Percentiles rank a stretch among this genome's conserved stretches.
phyloP scores from a whole-genome alignment of 768 basidiomycete species.

The Lactarius psammicola region DNA sequence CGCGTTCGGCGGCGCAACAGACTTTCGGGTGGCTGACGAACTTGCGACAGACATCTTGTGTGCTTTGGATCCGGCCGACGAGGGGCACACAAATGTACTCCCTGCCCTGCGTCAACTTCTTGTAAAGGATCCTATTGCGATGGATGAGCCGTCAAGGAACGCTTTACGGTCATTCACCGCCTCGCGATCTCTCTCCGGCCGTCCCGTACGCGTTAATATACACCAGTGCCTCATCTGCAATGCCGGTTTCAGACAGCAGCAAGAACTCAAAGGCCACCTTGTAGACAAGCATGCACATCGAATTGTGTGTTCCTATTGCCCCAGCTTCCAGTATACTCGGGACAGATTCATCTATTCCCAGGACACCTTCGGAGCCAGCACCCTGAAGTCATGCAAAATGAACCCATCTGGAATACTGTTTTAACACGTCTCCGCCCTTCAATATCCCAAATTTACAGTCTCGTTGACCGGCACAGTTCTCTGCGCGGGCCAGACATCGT shows the following conservation, averaged over 20 bases:
- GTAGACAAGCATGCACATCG: background rate
- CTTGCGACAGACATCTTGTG: no score
- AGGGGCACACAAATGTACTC: background rate
- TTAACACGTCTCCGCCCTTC: background rate
- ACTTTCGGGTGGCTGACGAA: no score
- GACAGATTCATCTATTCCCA: background rate
- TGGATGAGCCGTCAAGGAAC: background rate
- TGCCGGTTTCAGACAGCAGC: background rate
- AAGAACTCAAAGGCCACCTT: background rate
- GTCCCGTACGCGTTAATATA: background rate
- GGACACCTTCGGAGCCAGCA: background rate
- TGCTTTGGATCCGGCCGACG: no score
- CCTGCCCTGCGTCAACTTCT: background rate
- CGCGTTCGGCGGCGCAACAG: no score
- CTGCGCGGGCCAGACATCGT: background rate
- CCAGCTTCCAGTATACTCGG: background rate
- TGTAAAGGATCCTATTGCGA: background rate
- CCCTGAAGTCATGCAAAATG: background rate
- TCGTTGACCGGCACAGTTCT: background rate
- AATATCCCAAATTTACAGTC: background rate
- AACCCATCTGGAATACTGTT: background rate
- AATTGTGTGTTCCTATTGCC: background rate
- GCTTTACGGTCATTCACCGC: background rate
- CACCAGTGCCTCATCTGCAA: background rate
- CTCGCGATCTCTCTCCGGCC: background rate